Evolutionary conservation across 2,329 filamentous ascomycete genomes (phyloP), one percentile per base, ranked within the genome.

Genomic region (Pseudogymnoascus sp.): DNA sequence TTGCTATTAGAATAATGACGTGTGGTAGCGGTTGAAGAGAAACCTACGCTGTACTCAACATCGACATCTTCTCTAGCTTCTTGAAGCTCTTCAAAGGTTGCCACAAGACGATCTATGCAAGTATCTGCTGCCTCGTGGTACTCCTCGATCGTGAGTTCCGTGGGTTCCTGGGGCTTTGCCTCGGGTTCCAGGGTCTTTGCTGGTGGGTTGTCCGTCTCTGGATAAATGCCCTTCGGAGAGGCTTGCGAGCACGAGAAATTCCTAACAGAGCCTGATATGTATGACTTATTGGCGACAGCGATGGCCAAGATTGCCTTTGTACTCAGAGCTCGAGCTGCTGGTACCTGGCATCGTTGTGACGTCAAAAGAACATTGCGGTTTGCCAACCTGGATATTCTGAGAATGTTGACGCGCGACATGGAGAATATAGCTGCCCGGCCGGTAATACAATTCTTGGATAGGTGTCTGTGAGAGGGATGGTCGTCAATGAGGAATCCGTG

Each of bases 41-140:
- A 47, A 81, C 87, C 67, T 80, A 97, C 93, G 66, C 88, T 88
- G 70, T 88, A 97, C 72, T 99, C 95, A 4, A 95, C 88, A 69
- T 99, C 95, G 5, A 96, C 77, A 62, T 92, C 89, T 7, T 89
- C 86, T 6, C 83, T 78, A 34, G 81, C 78, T 72, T 97, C 95
- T 70, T 90, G 86, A 31, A 89, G 75, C 65, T 84, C 81, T 77
- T 99, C 95, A 45, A 96, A 80, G 63, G 79, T 81, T 62, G 70
- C 72, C 11, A 86, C 72, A 1, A 87, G 75, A 7, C 69, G 71
- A 4, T 87, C 81, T 70, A 97, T 81, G 74, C 90, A 96, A 60
- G 81, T 75, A 72, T 97, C 90, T 29, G 92, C 85, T 31, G 90
- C 79, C 64, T 89, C 82, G 72, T 96, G 87, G 74, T 96, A 97